Base-by-base conservation (phyloP, 2,329 filamentous ascomycete species). In the Aspergillus tamarii region DNA sequence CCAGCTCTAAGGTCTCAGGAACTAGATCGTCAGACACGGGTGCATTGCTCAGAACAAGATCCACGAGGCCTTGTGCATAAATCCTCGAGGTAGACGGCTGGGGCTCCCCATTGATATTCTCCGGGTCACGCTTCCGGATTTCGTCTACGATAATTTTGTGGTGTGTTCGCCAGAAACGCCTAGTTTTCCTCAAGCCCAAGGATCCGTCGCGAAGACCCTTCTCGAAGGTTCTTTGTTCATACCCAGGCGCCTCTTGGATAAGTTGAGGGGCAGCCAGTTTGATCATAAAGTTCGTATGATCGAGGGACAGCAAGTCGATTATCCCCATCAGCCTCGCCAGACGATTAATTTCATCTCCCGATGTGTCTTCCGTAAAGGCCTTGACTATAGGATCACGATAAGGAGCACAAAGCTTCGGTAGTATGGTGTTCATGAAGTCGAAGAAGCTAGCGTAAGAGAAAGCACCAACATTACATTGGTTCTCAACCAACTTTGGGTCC, bases 371-470 rank as follows among this genome's bases (percentile, higher is more conserved):
- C 5, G 82, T 79, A 61, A 89, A 81, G 3, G 78, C 80, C 70
- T 85, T 84, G 56, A 90, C 86, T 62, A 85, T 81, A 11, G 82
- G 80, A 70, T 90, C 88, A 28, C 88, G 84, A 69, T 88, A 88
- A 2, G 88, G 88, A 6, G 88, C 88, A 70, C 88, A 90, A 11
- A 90, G 84, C 70, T 88, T 88, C 0, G 87, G 87, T 26, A 90
- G 77, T 34, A 90, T 84, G 54, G 81, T 83, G 39, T 84, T 83
- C 81, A 89, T 89, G 68, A 89, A 89, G 16, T 80, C 77, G 73
- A 89, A 90, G 75, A 90, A 89, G 50, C 84, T 84, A 57, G 84
- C 83, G 66, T 89, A 89, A 0, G 87, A 89, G 71, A 90, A 90
- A 16, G 85, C 78, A 7, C 86, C 86, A 57, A 85, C 84, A 36